These are phyloP conservation scores for Paragyromitra xinjiangensis DNA, from an alignment of 495 filamentous ascomycete species.

Conservation along the genomic window DNA sequence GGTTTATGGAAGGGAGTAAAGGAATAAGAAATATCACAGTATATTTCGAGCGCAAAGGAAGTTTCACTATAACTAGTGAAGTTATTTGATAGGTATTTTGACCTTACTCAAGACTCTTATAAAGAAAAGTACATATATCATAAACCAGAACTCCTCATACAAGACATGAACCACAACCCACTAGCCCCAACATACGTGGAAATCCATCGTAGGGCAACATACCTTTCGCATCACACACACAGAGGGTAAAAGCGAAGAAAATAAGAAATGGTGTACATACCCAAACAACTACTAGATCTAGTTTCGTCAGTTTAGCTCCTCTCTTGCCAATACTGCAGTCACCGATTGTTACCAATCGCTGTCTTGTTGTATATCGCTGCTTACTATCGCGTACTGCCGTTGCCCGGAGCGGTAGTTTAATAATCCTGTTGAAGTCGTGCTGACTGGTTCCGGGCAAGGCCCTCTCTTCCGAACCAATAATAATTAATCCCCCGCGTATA, in stretches of 20 bases:
- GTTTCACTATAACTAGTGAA: no score
- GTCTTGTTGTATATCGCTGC: not conserved
- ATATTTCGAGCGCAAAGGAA: not conserved
- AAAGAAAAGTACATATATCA: no score
- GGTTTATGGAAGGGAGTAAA: not conserved
- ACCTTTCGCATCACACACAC: not conserved
- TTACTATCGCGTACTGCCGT: not conserved
- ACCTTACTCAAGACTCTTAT: no score
- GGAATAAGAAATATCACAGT: not conserved
- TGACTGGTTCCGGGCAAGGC: not conserved
- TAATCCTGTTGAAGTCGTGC: slow-evolving; percentile 6
- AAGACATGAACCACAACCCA: not conserved
- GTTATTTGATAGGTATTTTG: no score
- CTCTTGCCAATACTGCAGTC: no score
- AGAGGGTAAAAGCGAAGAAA: not conserved
- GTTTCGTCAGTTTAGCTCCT: not conserved
- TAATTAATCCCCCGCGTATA: not conserved
- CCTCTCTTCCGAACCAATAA: not conserved
- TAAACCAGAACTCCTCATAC: not conserved
- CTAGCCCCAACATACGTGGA: not conserved
- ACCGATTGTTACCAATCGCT: not conserved
- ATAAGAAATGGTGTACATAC: not conserved
- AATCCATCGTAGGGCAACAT: not conserved
- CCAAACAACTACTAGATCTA: not conserved
- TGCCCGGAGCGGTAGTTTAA: not conserved